phyloP scores from a whole-genome alignment of 208 protist species.

The Trypanosomatidae sp. region DNA sequence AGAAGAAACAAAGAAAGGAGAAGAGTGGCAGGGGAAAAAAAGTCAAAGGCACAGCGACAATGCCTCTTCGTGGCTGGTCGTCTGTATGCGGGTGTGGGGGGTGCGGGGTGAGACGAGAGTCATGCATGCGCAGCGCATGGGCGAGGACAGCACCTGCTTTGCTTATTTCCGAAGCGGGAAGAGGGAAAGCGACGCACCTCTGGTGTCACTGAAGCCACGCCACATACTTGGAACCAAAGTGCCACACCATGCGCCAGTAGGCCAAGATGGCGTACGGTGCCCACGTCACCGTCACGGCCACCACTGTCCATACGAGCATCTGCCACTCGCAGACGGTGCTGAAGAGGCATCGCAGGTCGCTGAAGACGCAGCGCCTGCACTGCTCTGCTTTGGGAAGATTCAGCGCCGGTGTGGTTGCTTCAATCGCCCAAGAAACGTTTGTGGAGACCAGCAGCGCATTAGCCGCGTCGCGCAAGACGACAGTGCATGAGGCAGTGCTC shows the following conservation, averaged over 20 bases:
- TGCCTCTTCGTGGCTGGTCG: neutral
- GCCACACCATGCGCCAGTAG: conserved; percentile 14
- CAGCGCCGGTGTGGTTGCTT: conserved; percentile 7
- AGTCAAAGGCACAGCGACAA: neutral
- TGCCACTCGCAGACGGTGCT: conserved; percentile 27
- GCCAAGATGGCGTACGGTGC: conserved; percentile 10
- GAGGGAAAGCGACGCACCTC: neutral
- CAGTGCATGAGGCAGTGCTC: conserved; percentile 26
- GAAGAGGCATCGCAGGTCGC: conserved; percentile 26
- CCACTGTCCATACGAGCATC: conserved; percentile 27
- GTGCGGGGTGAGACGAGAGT: neutral
- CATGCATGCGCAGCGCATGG: neutral
- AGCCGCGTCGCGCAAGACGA: conserved; percentile 33
- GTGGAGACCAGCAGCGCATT: conserved; percentile 26
- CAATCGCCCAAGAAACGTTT: conserved; percentile 5
- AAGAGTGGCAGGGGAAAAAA: neutral
- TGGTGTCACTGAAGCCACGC: neutral
- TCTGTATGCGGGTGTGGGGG: neutral
- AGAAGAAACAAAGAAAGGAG: neutral
- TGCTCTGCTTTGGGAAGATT: conserved; percentile 4
- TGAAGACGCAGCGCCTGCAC: conserved; percentile 16
- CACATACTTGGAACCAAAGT: neutral
- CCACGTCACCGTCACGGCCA: conserved; percentile 19
- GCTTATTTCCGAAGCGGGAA: neutral
- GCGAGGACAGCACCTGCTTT: neutral